Base-by-base conservation (phyloP, 1,284 basidiomycete genomes). In the Thecaphora frezii region DNA sequence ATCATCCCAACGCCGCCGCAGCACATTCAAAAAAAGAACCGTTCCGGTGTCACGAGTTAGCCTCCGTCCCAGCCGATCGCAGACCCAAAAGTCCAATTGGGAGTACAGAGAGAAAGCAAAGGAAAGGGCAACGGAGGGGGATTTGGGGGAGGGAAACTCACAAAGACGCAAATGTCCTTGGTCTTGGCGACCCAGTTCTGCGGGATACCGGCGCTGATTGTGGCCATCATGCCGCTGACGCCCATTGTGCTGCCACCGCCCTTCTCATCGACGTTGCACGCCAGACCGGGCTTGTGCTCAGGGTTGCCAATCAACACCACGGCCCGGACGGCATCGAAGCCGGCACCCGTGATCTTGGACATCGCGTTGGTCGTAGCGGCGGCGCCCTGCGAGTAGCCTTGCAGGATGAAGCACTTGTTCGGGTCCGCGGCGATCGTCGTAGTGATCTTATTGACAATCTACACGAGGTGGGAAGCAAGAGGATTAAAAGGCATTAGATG, bases 301-400 rank as follows among this genome's bases (percentile, higher is more conserved):
- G 77, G 77, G 64, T 78, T 63, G 30, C 77, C 77, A 24, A 78
- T 65, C 14, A 77, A 54, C 39, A 79, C 60, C 19, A 79, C 77
- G 47, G 62, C 77, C 48, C 73, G 71, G 62, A 78, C 71, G 21
- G 75, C 73, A 37, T 66, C 28, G 33, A 65, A 65, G 18, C 38
- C 52, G 16, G 60, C 50, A 28, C 63, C 60, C 14, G 55, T 70
- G 18, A 77, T 47, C 33, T 53, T 44, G 5, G 55, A 42, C 13
- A 79, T 47, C 9, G 77, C 75, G 44, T 72, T 55, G 53, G 64
- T 55, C 13, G 73, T 77, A 9, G 76, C 77, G 24, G 76, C 69
- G 18, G 75, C 75, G 22, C 76, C 76, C 57, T 78, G 67, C 0
- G 53, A 57, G 51, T 69, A 69, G 28, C 67, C 67, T 28, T 66